A percentile compares a stretch with the other conserved stretches of the same genome.
These are phyloP conservation scores for Senna tora DNA, from an alignment of 306 rosid species.

Conservation along the genomic window DNA sequence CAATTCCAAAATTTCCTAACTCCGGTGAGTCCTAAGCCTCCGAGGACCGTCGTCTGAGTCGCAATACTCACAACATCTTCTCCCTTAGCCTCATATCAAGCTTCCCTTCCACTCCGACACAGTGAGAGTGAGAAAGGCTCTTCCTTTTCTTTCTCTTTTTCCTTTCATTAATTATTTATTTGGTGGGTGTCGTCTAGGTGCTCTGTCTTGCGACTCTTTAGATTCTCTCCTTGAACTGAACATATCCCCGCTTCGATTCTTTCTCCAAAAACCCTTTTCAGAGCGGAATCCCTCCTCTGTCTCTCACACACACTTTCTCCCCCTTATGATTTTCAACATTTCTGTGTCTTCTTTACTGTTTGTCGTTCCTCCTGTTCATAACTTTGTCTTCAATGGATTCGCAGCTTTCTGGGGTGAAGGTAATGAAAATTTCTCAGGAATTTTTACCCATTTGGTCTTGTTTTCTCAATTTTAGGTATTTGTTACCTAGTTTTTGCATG, in stretches of 20 bases:
- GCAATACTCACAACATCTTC: background rate
- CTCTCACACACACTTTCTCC: background rate
- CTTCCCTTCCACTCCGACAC: background rate
- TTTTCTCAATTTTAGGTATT: constrained; percentile 19
- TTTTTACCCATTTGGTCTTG: background rate
- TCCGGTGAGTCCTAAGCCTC: background rate
- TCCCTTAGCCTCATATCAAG: background rate
- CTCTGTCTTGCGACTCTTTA: background rate
- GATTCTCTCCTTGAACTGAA: constrained; percentile 36
- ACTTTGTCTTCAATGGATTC: constrained; percentile 65
- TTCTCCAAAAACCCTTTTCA: background rate
- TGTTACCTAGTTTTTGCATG: background rate
- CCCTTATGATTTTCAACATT: constrained; percentile 44
- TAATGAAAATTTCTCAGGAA: constrained; percentile 28
- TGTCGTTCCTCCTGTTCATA: background rate
- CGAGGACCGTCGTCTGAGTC: constrained; percentile 16
- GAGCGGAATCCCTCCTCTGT: background rate
- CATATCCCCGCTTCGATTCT: constrained; percentile 40
- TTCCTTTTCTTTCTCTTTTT: background rate
- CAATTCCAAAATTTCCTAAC: background rate
- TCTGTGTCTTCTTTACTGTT: constrained; percentile 32
- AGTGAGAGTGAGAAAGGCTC: too few relatives aligned
- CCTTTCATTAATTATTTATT: background rate
- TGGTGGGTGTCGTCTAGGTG: background rate
- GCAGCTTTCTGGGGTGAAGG: constrained; percentile 58